A percentile compares a stretch with the other conserved stretches of the same genome.
Evolutionary conservation across 2,329 filamentous ascomycete genomes (phyloP).

Genomic region (Podosphaera xanthii): DNA sequence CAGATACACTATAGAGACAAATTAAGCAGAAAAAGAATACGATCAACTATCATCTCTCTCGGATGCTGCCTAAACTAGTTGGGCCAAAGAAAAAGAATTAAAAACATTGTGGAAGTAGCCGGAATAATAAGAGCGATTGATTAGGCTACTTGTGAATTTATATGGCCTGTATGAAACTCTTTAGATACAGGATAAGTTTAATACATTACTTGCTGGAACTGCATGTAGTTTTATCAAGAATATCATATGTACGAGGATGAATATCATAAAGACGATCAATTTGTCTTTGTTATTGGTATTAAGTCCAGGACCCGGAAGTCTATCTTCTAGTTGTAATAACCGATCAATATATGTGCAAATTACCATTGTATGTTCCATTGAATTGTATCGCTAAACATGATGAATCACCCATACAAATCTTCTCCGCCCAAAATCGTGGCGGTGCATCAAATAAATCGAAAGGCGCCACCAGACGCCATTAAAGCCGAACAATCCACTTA

Average conservation of each 20-base stretch:
- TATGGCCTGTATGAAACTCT: too few species aligned
- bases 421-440: background rate
- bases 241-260: background rate
- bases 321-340: background rate
- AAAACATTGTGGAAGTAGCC: background rate
- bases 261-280: background rate
- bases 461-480: constrained; percentile 1
- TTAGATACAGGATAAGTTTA: too few species aligned
- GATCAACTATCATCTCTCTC: constrained; percentile 78
- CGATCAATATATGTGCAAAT: background rate
- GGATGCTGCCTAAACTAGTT: constrained; percentile 53
- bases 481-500: background rate
- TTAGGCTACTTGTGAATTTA: too few species aligned
- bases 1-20: constrained; percentile 23
- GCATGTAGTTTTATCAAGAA: too few species aligned
- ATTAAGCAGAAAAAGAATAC: constrained; percentile 40
- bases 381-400: background rate
- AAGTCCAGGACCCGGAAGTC: background rate
- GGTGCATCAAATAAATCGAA: background rate
- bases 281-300: background rate
- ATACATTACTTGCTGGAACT: too few species aligned
- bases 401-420: too few species aligned
- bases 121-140: too few species aligned
- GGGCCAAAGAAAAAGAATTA: constrained; percentile 40
- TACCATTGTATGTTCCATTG: background rate